phyloP scores from a whole-genome alignment of 257 asterid species.

The Dorcoceras hygrometricum region DNA sequence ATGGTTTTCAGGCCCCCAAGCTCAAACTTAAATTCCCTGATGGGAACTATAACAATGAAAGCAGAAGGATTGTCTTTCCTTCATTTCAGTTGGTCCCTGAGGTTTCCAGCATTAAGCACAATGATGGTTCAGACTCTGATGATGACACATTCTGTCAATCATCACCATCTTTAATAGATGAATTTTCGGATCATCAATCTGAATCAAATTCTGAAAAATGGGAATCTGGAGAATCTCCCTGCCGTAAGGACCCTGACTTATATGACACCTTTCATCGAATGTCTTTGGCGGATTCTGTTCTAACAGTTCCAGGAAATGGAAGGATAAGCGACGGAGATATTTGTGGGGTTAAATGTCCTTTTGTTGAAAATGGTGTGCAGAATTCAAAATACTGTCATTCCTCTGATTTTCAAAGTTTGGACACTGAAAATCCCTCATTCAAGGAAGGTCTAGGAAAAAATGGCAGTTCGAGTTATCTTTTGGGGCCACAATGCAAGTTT shows the following conservation, averaged over 20 bases:
- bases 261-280: constrained; percentile 62
- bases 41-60: constrained; percentile 43
- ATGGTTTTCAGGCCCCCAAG: constrained; percentile 59
- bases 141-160: constrained; percentile 83
- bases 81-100: constrained; percentile 97
- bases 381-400: constrained; percentile 44
- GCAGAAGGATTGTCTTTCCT: constrained; percentile 56
- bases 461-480: constrained; percentile 22
- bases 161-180: constrained; percentile 72
- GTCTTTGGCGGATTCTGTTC: constrained; percentile 59
- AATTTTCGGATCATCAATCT: constrained; percentile 61
- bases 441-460: constrained; percentile 40
- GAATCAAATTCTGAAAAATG: constrained; percentile 85
- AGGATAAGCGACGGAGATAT: constrained; percentile 33
- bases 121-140: constrained; percentile 73
- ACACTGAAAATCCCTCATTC: constrained; percentile 39
- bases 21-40: constrained; percentile 76
- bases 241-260: constrained; percentile 56
- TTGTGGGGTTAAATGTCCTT: constrained; percentile 35
- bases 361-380: constrained; percentile 35
- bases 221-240: constrained; percentile 75
- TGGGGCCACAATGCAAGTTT: constrained; percentile 32
- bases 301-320: constrained; percentile 42
- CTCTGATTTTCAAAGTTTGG: constrained; percentile 57
- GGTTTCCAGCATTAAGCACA: constrained; percentile 39